phyloP scores from a whole-genome alignment of 495 filamentous ascomycete genomes.

The Chaetomidium leptoderma region DNA sequence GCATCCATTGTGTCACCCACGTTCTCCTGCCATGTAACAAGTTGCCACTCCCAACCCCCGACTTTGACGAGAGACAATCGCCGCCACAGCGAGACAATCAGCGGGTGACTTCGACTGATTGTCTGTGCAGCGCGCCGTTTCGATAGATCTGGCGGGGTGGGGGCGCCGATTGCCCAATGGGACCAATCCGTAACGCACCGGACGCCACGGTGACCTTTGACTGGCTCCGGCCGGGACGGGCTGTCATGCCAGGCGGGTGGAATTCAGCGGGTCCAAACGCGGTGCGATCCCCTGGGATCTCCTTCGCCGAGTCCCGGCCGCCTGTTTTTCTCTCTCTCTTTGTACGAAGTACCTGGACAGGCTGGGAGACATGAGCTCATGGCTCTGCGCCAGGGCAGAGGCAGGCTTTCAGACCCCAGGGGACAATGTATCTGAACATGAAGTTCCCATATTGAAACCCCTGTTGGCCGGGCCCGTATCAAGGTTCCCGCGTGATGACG shows the following conservation, averaged over 20 bases:
- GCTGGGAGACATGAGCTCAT: slow-evolving; percentile 7
- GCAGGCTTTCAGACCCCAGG: background rate
- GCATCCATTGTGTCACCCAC: background rate
- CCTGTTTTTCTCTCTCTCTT: background rate
- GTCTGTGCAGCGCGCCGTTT: too few relatives aligned
- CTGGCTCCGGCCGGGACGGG: slow-evolving; percentile 15
- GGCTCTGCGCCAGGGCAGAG: background rate
- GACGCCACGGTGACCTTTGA: slow-evolving; percentile 20
- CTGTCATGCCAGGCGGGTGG: background rate
- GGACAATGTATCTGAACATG: background rate
- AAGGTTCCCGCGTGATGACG: background rate
- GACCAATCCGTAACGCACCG: slow-evolving; percentile 10
- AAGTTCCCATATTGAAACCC: background rate
- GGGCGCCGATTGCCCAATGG: slow-evolving; percentile 20
- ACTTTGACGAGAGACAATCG: background rate
- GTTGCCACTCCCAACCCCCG: background rate
- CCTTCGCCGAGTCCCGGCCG: background rate
- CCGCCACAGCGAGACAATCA: background rate
- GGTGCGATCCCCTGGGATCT: background rate
- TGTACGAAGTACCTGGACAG: slow-evolving; percentile 6
- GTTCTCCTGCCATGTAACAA: background rate
- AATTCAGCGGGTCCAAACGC: background rate
- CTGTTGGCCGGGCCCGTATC: background rate
- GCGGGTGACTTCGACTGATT: background rate
- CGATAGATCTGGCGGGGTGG: background rate